phyloP scores from a whole-genome alignment of 257 asterid species.

The Solanum raphanifolium region DNA sequence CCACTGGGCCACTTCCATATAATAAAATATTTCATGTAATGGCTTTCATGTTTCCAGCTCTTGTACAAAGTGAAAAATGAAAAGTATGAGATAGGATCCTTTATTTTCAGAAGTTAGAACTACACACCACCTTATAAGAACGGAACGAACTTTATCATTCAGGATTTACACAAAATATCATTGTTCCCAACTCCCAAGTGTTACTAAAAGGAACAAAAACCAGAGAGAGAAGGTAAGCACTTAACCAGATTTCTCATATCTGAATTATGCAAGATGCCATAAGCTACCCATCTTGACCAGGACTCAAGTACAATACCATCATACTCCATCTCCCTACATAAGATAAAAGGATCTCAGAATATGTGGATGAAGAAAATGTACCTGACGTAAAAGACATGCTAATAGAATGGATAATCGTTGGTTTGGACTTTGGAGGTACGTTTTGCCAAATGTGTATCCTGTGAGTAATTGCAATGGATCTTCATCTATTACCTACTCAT shows the following conservation, averaged over 20 bases:
- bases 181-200: not conserved
- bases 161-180: not conserved
- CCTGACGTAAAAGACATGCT: not conserved
- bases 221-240: not conserved
- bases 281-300: conserved; percentile 96
- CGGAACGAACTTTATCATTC: not conserved
- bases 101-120: not conserved
- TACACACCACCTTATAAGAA: not conserved
- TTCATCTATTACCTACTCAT: not conserved
- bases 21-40: not conserved
- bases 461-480: not conserved
- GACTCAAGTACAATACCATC: conserved; percentile 97
- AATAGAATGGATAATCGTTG: not conserved
- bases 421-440: not conserved
- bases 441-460: not conserved
- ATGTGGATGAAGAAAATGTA: not conserved
- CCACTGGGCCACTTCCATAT: no score
- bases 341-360: conserved; percentile 5
- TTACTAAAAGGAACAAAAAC: not conserved
- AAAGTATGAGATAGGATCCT: not conserved
- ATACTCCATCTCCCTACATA: conserved; percentile 71
- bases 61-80: not conserved
- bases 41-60: not conserved
- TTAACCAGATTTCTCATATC: conserved; percentile 56
- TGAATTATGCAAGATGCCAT: conserved; percentile 81